These are phyloP conservation scores for Herpetospermum pedunculosum DNA, from an alignment of 306 rosid species.

Conservation along the genomic window DNA sequence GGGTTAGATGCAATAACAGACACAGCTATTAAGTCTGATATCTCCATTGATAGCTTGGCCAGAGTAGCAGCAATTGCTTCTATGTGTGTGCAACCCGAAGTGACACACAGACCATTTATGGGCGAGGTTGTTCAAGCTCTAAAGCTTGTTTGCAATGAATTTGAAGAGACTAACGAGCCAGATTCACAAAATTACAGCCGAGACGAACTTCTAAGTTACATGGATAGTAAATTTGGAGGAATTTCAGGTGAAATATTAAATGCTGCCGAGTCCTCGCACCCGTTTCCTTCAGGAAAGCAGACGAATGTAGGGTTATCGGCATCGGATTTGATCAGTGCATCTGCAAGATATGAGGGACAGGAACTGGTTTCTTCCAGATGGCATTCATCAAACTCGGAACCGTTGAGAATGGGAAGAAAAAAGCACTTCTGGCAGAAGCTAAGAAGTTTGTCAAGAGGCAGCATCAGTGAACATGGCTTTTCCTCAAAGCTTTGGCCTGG, in stretches of 20 bases:
- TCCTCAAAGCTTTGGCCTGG: slow-evolving; percentile 41
- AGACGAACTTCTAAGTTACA: slow-evolving; percentile 24
- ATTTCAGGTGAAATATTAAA: slow-evolving; percentile 15
- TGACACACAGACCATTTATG: slow-evolving; percentile 90
- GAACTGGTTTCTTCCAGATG: slow-evolving; percentile 50
- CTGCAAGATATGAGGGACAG: slow-evolving; percentile 31
- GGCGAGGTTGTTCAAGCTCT: slow-evolving; percentile 97
- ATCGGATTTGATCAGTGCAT: slow-evolving; percentile 36
- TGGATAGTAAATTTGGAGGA: slow-evolving; percentile 15
- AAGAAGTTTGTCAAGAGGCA: slow-evolving; percentile 53
- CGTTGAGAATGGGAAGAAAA: slow-evolving; percentile 36
- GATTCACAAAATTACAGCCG: slow-evolving; percentile 37
- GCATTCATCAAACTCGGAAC: slow-evolving; percentile 72
- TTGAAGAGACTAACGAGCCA: slow-evolving; percentile 38
- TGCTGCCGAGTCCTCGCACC: slow-evolving; percentile 11
- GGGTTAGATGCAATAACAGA: slow-evolving; percentile 62
- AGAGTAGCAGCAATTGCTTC: slow-evolving; percentile 98
- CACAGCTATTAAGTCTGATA: slow-evolving; percentile 37
- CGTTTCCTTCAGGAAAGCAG: slow-evolving; percentile 27
- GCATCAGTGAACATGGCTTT: slow-evolving; percentile 67
- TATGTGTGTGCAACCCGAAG: slow-evolving; percentile 97
- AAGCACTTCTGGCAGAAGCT: slow-evolving; percentile 62
- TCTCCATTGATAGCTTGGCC: slow-evolving; percentile 40
- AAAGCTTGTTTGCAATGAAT: slow-evolving; percentile 84
- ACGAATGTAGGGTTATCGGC: slow-evolving; percentile 19